Conservation (phyloP, 2,329 filamentous ascomycete species). For the Stenocarpella maydis region DNA sequence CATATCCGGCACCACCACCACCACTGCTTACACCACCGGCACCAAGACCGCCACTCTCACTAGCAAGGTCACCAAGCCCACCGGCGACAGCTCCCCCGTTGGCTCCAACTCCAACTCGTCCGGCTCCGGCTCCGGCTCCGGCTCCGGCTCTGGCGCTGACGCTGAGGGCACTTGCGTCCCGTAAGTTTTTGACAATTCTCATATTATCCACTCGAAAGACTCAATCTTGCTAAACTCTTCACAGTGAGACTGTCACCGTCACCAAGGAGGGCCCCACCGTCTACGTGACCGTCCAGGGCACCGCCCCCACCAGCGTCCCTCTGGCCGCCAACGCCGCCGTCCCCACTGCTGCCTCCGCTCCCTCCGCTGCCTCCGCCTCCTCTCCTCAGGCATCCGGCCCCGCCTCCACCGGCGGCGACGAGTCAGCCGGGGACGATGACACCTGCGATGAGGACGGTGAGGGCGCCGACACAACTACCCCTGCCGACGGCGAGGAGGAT, state of each 20-base stretch:
- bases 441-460: constrained; percentile 28
- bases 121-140: neutral
- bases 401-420: neutral
- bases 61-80: constrained; percentile 23
- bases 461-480: constrained; percentile 4
- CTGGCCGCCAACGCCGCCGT: constrained; percentile 30
- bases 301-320: constrained; percentile 4
- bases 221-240: neutral
- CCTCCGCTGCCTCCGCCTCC: constrained; percentile 5
- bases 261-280: constrained; percentile 39
- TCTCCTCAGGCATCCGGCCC: neutral
- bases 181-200: constrained; percentile 2
- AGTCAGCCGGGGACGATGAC: constrained; percentile 10
- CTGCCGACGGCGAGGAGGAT: neutral
- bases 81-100: constrained; percentile 7
- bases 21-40: constrained; percentile 28
- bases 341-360: constrained; percentile 11
- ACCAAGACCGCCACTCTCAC: constrained; percentile 34
- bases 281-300: constrained; percentile 35
- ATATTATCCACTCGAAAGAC: neutral
- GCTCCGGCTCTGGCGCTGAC: constrained; percentile 23
- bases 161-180: constrained; percentile 26
- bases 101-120: constrained; percentile 15
- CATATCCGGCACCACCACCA: constrained; percentile 28
- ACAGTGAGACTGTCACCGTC: constrained; percentile 34